Evolutionary conservation across 2,329 filamentous ascomycete species (phyloP), one percentile per base, ranked within the genome.

Genomic region (Cordyceps pruinosa): DNA sequence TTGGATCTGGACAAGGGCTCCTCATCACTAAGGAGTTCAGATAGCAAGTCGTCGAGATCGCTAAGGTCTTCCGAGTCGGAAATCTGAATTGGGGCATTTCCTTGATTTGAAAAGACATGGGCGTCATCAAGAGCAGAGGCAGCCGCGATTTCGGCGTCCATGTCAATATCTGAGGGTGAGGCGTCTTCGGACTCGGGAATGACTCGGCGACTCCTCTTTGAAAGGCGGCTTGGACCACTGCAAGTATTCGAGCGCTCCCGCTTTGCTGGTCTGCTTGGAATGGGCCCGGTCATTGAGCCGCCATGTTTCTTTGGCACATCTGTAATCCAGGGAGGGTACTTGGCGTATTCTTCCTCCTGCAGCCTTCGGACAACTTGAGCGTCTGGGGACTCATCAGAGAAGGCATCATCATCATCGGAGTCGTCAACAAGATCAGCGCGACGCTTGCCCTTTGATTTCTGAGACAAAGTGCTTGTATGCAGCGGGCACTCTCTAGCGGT

Each of bases 401-500:
- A 58, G 3, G 64, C 63, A 30, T 66, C 66, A 0, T 74, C 70
- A 2, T 74, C 68, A n/a, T 73, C 70, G 1, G 71, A 71, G 10
- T 76, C 72, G 2, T 73, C 69, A 66, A 60, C 79, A 69, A 76
- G 70, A 32, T 73, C 66, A 56, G 73, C 60, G 49, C 54, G 54
- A 2, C 75, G 69, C 68, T 81, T 79, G 54, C 71, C 66, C 61
- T 78, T 72, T 4, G 72, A 58, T 37, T 70, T 72, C 64, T 83
- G 67, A 2, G 79, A 73, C 60, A 75, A 80, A 50, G 77, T 71
- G 69, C 78, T 84, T 9, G 64, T 39, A 17, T 68, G 64, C 15
- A 71, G 49, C 13, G 63, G 64, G n/a, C 66, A 62, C 28, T 73
- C 69, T 23, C 62, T 63, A 23, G 68, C 66, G n/a, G 54, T 58